Base-by-base conservation (phyloP, 371 early-diverging fungal genomes). In the Zychaea mexicana region DNA sequence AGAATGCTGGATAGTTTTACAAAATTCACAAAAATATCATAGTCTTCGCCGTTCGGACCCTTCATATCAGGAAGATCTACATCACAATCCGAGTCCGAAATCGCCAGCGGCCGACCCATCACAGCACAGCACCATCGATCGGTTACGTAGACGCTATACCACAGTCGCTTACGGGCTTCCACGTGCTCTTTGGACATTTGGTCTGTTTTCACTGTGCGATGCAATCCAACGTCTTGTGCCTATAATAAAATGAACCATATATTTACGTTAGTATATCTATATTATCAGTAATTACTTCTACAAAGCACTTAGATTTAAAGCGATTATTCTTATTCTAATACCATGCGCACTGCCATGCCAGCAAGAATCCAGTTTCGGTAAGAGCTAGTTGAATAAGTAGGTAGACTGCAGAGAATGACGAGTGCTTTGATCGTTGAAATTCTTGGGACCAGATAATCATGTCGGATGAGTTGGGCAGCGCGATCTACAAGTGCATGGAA, bases 341-440 rank as follows among this genome's bases (percentile, higher is more conserved):
- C 78, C 82, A 81, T 78, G 57, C 82, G 66, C 6, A 81, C 73
- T 4, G 79, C 82, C 82, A 78, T 78, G 15, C 82, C 82, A 17
- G 75, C 75, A 19, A 69, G 53, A 28, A 81, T 73, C 82, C 82
- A 81, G 46, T 71, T 77, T 24, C 72, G 69, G 45, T 78, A 71
- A 0, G 72, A 67, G 13, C 62, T 70, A 17, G 67, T 66, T 6
- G 77, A 69, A 31, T 68, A 74, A 13, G 72, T 71, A 2, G 82
- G 82, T 54, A 75, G 75, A 12, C 64, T 66, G 38, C 70, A 74
- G 19, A 81, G 57, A n/a, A 81, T 39, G 3, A 75, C 57, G n/a
- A 81, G 64, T 0, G 79, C 77, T 56, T 78, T 79, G 26, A 81
- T 74, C 2, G 73, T 81, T 1, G 71, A 61, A 7, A 73, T 62